Evolutionary conservation across 169 alveolate species (phyloP), one percentile per base, ranked within the genome.

Genomic region (Plasmodium ovale): DNA sequence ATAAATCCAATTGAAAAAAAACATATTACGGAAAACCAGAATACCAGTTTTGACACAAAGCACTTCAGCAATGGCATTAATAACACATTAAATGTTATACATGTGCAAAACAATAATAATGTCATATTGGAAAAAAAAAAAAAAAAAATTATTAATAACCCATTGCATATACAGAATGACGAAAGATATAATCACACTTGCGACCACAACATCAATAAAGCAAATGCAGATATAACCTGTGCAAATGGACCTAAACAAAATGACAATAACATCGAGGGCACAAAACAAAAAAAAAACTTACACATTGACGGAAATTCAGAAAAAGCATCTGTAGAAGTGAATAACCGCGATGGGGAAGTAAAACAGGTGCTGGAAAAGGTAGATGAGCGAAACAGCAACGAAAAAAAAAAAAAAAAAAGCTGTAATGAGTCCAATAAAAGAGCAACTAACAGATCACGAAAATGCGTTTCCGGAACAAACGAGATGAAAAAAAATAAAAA

Each of bases 401-500:
- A n/a, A n/a, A n/a, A 39, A 16, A 65, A 65, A 37, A 27, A 49
- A 65, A 65, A 31, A 35, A 35, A 65, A 2, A 51, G 2, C 25
- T 33, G 16, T 1, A n/a, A 19, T 4, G 21, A 16, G 35, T 16
- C 58, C 14, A 25, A 6, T 5, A 31, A 65, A 65, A 35, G 23
- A 5, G n/a, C 73, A 39, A 64, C 16, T 64, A 42, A 53, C 10
- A 23, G 39, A 23, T 14, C 21, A 10, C 10, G 31, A 27, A 64
- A 64, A 27, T 16, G 29, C 25, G 19, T 14, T 47, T 19, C 42
- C 19, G 2, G 42, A 27, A 21, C 33, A 31, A 37, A 65, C 35
- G 73, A 65, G 42, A 65, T 65, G 19, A 35, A 65, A 51, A 19
- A 65, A 65, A 65, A 65, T 65, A 37, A 65, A 65, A 35, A 35